Conservation (phyloP, 371 early-diverging fungal genomes). For the Chytridium lagenaria region DNA sequence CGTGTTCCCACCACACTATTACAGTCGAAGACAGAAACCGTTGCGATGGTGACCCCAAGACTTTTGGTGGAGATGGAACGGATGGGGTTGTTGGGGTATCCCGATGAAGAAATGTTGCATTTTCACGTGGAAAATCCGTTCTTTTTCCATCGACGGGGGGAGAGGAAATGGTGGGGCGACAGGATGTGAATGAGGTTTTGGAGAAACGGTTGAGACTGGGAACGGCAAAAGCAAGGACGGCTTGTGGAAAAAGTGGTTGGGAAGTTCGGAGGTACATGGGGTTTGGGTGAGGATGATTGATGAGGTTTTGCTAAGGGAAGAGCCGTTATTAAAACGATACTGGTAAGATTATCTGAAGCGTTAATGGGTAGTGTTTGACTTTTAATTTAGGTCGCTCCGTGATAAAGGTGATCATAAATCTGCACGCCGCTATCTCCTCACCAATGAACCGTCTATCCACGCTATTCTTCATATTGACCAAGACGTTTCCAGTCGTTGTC, state of each 20-base stretch:
- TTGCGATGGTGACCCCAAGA: too few relatives aligned
- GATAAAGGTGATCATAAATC: not conserved
- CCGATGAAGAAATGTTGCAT: not conserved
- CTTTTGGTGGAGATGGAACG: not conserved
- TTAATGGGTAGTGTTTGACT: too few relatives aligned
- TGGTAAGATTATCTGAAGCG: constrained; percentile 15
- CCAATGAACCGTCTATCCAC: not conserved
- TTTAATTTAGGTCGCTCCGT: not conserved
- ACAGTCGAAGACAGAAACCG: too few relatives aligned
- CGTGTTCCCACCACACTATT: too few relatives aligned
- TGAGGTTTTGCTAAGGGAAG: constrained; percentile 7
- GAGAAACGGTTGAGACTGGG: not conserved
- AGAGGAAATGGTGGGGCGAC: too few relatives aligned
- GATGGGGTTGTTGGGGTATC: not conserved
- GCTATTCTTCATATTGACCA: not conserved
- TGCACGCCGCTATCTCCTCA: not conserved
- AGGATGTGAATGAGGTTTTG: too few relatives aligned
- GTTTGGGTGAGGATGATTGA: constrained; percentile 16
- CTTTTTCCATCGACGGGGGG: not conserved
- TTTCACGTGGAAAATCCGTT: not conserved
- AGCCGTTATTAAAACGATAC: not conserved
- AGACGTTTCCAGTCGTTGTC: not conserved
- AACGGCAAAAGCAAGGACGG: not conserved
- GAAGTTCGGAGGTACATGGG: not conserved
- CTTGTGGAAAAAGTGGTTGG: constrained; percentile 20